Evolutionary conservation across 345 rosid genomes (phyloP), one percentile per base, ranked within the genome.

Genomic region (Brassica cretica): DNA sequence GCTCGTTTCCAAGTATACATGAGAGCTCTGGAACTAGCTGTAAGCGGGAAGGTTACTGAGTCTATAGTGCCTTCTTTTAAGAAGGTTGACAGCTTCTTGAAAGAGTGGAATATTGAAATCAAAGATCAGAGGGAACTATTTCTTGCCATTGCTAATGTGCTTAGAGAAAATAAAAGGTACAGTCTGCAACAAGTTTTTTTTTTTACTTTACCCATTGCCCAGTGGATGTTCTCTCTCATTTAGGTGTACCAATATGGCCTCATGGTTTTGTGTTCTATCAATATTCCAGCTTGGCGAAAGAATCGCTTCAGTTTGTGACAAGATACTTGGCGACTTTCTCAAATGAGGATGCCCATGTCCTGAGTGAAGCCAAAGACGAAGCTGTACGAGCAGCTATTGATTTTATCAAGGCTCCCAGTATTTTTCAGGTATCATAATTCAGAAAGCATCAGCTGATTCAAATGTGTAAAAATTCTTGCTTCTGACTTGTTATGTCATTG

Each of bases 311-410:
- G 76, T 96, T 90, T 84, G 82, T 88, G 81, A 87, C 93, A 1
- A 93, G 87, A 82, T 90, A 96, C 68, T 84, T 96, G 78, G 93
- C 88, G 67, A 93, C 98, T 76, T 91, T 93, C 84, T 83, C 96
- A 46, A 84, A 78, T 60, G 97, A 89, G 76, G 98, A 96, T 78
- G 78, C 86, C 55, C 72, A 73, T 39, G 76, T 68, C 19, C 79
- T 93, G 81, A 82, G 73, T 81, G 97, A 90, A 84, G 93, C 97
- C 70, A 93, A 96, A 86, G 97, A 93, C 86, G 97, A 88, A 75
- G 97, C 97, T 71, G 93, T 84, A 44, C 89, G 73, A 53, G 79
- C 97, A 41, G 76, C 91, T 73, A 82, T 91, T 12, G 97, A 89
- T 63, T 96, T 93, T 88, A 89, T 96, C 72, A 91, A 87, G 84